Conservation (phyloP, 345 rosid genomes). For the Rhodomyrtus tomentosa region DNA sequence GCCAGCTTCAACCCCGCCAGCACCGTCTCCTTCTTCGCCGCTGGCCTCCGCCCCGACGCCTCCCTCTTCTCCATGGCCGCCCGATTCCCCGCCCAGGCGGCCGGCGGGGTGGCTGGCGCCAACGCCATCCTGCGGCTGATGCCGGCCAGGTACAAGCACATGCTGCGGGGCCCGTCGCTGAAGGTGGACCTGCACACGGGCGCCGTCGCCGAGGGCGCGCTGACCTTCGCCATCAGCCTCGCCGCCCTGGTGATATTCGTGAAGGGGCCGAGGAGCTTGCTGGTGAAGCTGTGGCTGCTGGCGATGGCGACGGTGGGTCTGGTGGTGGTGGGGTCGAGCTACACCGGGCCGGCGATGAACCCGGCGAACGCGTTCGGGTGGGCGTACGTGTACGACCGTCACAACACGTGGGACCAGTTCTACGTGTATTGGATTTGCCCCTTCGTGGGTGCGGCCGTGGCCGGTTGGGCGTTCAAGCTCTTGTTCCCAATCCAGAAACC, state of each 20-base stretch:
- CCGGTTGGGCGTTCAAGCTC: conserved; percentile 31
- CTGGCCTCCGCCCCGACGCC: conserved; percentile 26
- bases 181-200: conserved; percentile 52
- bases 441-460: conserved; percentile 33
- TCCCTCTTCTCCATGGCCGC: conserved; percentile 34
- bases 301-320: conserved; percentile 29
- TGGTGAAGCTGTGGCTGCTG: conserved; percentile 42
- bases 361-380: conserved; percentile 76
- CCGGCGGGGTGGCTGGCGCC: conserved; percentile 34
- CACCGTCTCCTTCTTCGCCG: conserved; percentile 29
- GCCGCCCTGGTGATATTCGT: conserved; percentile 27
- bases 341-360: conserved; percentile 66
- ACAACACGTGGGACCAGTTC: conserved; percentile 48
- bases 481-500: conserved; percentile 11
- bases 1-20: conserved; percentile 46
- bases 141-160: conserved; percentile 29
- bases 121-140: conserved; percentile 28
- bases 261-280: conserved; percentile 32
- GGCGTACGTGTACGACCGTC: conserved; percentile 55
- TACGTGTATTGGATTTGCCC: conserved; percentile 73
- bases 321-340: conserved; percentile 30
- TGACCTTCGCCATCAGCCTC: conserved; percentile 32
- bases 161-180: conserved; percentile 43
- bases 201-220: conserved; percentile 44
- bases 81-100: conserved; percentile 48